phyloP scores from a whole-genome alignment of 148 eudicot species.

The Rhododendron mucronatum region DNA sequence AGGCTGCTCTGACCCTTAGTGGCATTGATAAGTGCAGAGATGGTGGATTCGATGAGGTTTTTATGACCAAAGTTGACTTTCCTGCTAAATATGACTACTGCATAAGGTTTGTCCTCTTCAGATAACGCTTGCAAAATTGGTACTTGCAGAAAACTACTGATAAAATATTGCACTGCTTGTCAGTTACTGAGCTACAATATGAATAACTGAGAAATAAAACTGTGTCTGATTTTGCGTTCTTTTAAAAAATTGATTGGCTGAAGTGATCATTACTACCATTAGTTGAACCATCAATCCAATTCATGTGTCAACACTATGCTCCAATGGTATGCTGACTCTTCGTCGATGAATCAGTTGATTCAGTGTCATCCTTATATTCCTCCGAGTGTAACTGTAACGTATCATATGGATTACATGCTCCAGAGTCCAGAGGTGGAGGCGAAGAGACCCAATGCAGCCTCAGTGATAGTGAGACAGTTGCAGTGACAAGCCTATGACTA shows the following conservation, averaged over 20 bases:
- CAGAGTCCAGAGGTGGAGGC: background rate
- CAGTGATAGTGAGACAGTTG: background rate
- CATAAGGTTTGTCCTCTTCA: slow-evolving; percentile 46
- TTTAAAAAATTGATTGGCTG: background rate
- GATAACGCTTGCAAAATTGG: background rate
- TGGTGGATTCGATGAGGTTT: slow-evolving; percentile 76
- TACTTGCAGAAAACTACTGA: background rate
- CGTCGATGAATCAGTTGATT: background rate
- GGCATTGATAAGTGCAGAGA: slow-evolving; percentile 61
- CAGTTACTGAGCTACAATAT: background rate
- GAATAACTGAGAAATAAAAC: background rate
- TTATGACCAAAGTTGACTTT: slow-evolving; percentile 75
- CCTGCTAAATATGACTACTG: slow-evolving; percentile 85
- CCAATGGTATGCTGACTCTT: background rate
- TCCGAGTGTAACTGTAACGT: background rate
- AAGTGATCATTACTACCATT: background rate
- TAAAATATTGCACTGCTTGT: background rate
- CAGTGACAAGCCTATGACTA: background rate
- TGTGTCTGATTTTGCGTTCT: background rate
- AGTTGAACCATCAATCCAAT: background rate
- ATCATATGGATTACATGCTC: background rate
- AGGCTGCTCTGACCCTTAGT: slow-evolving; percentile 63
- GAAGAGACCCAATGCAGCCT: background rate
- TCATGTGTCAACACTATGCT: background rate
- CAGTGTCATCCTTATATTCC: background rate